Evolutionary conservation across 768 basidiomycete species (phyloP), one percentile per base, ranked within the genome.

Genomic region (Suillus spraguei): DNA sequence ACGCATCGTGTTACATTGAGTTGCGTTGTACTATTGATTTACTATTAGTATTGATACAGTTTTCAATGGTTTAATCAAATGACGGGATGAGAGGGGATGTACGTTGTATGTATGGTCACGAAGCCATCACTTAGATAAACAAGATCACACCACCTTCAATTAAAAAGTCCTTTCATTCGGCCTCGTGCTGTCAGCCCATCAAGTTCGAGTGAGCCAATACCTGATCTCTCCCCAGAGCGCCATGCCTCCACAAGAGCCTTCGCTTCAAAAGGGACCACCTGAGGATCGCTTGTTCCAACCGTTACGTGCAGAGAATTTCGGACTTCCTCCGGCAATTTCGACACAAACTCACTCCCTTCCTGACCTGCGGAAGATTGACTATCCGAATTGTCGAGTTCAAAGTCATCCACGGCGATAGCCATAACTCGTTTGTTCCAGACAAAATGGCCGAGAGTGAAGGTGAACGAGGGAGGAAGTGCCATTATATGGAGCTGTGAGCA

Each of bases 301-400:
- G 97, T 99, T 61, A 99, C 84, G 71, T 99, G 97, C 69, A 96
- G 74, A 63, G 84, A 64, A 7, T 76, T 68, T 61, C 78, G 78
- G 13, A 90, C 67, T 14, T 83, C 80, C 6, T 78, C 72, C 0
- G 83, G 78, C 17, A 94, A 68, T 42, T 66, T 60, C 16, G 76
- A 73, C 8, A 88, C 64, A 56, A 93, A 88, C 58, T 77, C 77
- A 6, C 75, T 68, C 5, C 79, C 83, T 33, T 77, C 77, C 62
- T 79, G 76, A 14, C 71, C 71, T 8, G 20, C n/a, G 33, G 76
- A 74, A 2, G 61, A 70, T 28, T 17, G 28, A 20, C 4, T 32
- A 16, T 70, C 71, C 10, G 70, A 76, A 2, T 70, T 76, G 3
- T 71, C 70, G 4, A 85, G 70, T 8, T 66, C 63, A 13, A 97